These are phyloP conservation scores for Arxiozyma telluris DNA, from an alignment of 1,139 yeast genomes.

Conservation along the genomic window DNA sequence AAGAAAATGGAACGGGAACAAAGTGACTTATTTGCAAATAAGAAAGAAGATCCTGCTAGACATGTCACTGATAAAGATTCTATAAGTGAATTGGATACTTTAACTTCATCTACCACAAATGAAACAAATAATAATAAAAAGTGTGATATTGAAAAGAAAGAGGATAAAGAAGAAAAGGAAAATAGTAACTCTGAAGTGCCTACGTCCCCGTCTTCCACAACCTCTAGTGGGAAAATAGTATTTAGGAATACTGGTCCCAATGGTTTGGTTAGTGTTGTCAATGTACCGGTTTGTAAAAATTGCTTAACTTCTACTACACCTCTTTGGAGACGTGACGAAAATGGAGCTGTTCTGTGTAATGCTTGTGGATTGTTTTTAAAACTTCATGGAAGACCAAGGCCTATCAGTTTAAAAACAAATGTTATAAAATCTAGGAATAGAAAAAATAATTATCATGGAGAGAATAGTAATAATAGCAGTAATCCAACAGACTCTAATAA, in stretches of 20 bases:
- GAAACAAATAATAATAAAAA: not conserved
- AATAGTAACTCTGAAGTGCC: not conserved
- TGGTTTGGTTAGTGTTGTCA: not conserved
- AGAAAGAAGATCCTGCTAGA: not conserved
- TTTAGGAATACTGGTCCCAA: conserved; percentile 6
- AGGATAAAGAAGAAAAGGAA: not conserved
- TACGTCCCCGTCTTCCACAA: not conserved
- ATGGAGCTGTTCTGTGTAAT: conserved; percentile 87
- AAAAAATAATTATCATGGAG: conserved; percentile 24
- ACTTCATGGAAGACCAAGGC: conserved; percentile 86
- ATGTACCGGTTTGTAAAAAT: conserved; percentile 66
- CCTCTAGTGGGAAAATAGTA: conserved; percentile 3
- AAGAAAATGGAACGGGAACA: not conserved
- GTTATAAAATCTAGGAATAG: conserved; percentile 86
- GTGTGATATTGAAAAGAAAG: not conserved
- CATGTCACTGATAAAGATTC: not conserved
- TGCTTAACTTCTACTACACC: conserved; percentile 92
- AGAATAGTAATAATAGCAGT: not conserved
- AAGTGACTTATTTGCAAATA: no score
- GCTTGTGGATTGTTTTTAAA: conserved; percentile 91
- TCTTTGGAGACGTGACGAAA: conserved; percentile 88
- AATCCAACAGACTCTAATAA: not conserved
- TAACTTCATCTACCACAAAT: no score
- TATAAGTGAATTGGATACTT: not conserved
- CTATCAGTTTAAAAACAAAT: conserved; percentile 83